A percentile compares a stretch with the other conserved stretches of the same genome.
phyloP scores from a whole-genome alignment of 176 grass and related monocot genomes.

The Zoysia pacifica region DNA sequence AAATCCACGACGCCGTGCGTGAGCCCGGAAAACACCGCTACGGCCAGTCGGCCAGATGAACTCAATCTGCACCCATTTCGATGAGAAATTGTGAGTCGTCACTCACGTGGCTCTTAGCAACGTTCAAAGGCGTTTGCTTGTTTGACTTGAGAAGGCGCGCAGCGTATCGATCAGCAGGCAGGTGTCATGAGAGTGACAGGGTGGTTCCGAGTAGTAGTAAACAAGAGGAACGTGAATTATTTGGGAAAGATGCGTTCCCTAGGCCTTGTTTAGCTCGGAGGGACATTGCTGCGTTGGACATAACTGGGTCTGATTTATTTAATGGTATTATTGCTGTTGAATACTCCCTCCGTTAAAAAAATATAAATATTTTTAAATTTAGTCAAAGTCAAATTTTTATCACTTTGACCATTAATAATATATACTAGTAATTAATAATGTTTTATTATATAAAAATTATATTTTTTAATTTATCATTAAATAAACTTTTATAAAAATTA shows the following conservation, averaged over 20 bases:
- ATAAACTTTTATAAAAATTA: no score
- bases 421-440: no score
- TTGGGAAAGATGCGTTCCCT: not conserved
- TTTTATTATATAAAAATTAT: no score
- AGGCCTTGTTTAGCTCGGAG: not conserved
- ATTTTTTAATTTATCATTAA: no score
- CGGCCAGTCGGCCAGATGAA: no score
- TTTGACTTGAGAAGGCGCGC: constrained; percentile 36
- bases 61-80: no score
- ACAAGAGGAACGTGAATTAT: constrained; percentile 1
- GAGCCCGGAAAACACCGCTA: no score
- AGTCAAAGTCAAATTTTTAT: no score
- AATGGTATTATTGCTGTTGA: not conserved
- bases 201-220: not conserved
- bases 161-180: constrained; percentile 5
- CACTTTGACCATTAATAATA: no score
- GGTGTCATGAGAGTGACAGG: constrained; percentile 42
- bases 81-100: not conserved
- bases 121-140: constrained; percentile 17
- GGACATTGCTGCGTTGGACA: not conserved
- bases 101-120: constrained; percentile 32
- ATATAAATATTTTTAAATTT: no score
- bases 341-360: not conserved
- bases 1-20: no score
- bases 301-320: not conserved